These are phyloP conservation scores for Protostelium mycophagum DNA, from an alignment of 78 protist species.

Conservation along the genomic window DNA sequence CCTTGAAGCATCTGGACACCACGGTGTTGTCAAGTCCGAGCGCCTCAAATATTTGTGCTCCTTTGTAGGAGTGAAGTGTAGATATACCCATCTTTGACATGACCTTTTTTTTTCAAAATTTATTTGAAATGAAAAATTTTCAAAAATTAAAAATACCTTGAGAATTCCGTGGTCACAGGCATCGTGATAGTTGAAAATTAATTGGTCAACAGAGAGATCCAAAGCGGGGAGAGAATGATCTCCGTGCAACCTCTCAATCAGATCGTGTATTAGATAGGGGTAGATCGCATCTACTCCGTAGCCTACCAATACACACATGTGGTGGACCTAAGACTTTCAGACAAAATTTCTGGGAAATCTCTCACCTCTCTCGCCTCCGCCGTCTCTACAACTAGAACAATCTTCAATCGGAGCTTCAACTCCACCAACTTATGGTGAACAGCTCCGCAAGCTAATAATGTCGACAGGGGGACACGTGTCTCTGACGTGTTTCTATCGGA, in stretches of 20 bases:
- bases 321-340: slow-evolving; percentile 36
- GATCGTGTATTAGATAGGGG: slow-evolving; percentile 63
- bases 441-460: slow-evolving; percentile 72
- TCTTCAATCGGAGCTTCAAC: slow-evolving; percentile 26
- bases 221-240: not conserved
- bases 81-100: slow-evolving; percentile 92
- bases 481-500: slow-evolving; percentile 36
- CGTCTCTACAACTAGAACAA: slow-evolving; percentile 56
- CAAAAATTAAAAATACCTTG: slow-evolving; percentile 5
- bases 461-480: slow-evolving; percentile 36
- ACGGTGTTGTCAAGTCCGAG: slow-evolving; percentile 71
- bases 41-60: slow-evolving; percentile 92
- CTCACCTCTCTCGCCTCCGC: slow-evolving; percentile 72
- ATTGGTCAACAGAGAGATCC: not conserved
- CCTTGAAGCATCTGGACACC: slow-evolving; percentile 68
- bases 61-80: slow-evolving; percentile 74
- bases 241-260: slow-evolving; percentile 22
- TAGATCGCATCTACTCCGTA: slow-evolving; percentile 84
- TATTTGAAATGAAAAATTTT: not conserved
- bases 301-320: slow-evolving; percentile 73
- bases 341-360: not conserved
- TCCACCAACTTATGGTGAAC: slow-evolving; percentile 79
- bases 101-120: slow-evolving; percentile 20
- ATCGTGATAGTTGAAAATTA: slow-evolving; percentile 34
- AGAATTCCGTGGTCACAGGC: slow-evolving; percentile 71